Conservation (phyloP, 31 red algal species). For the Pterothamnion heteromorphum region DNA sequence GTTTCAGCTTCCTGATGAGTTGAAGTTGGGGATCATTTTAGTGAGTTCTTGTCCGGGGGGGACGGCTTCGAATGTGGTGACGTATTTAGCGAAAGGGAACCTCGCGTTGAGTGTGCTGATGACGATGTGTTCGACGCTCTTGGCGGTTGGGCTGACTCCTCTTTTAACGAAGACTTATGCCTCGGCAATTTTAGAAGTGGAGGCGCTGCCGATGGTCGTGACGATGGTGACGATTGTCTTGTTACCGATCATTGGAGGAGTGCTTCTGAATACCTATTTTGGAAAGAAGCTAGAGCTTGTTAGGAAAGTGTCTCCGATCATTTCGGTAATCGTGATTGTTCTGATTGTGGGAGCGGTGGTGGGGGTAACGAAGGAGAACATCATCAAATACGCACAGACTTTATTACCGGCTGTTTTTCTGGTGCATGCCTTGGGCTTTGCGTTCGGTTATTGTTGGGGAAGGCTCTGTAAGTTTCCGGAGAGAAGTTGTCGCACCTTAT, state of each 20-base stretch:
- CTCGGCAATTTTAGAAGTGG: constrained; percentile 75
- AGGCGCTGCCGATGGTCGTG: constrained; percentile 67
- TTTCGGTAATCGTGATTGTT: constrained; percentile 78
- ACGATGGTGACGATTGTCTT: constrained; percentile 85
- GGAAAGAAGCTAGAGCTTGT: constrained; percentile 57
- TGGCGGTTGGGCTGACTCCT: constrained; percentile 79
- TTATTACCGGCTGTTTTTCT: not conserved
- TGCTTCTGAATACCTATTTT: constrained; percentile 73
- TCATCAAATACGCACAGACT: not conserved
- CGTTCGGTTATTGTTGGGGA: not conserved
- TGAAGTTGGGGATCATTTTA: constrained; percentile 74
- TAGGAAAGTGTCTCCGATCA: constrained; percentile 72
- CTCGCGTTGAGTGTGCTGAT: constrained; percentile 82
- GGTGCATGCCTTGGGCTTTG: not conserved
- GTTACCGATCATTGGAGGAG: constrained; percentile 72
- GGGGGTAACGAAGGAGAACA: not conserved
- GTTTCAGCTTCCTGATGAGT: constrained; percentile 61
- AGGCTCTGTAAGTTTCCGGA: not conserved
- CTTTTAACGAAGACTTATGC: constrained; percentile 70
- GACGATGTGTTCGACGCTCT: constrained; percentile 80
- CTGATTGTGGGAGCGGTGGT: constrained; percentile 83
- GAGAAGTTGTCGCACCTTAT: not conserved
- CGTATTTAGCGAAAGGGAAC: constrained; percentile 86
- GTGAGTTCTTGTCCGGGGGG: constrained; percentile 85
- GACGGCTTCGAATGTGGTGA: constrained; percentile 83